phyloP scores from a whole-genome alignment of 805 yeast genomes.

The Blastobotrys peoriensis region DNA sequence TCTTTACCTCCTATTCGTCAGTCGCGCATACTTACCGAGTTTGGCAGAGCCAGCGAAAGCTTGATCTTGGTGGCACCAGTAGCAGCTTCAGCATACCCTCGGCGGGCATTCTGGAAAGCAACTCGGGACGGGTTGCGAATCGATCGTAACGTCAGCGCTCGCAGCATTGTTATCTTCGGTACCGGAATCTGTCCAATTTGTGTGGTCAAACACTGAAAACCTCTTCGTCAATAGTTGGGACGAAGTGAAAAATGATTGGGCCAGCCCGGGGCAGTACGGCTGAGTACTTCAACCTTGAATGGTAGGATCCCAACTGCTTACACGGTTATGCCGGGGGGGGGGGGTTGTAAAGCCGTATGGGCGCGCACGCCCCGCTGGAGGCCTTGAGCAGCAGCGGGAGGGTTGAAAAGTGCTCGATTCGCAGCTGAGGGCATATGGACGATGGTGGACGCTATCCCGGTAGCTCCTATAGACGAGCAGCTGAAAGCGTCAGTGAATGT shows the following conservation, averaged over 20 bases:
- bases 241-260: background rate
- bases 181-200: background rate
- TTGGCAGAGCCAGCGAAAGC: conserved; percentile 88
- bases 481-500: conserved; percentile 12
- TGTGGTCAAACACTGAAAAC: background rate
- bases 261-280: background rate
- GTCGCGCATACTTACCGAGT: conserved; percentile 47
- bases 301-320: no score
- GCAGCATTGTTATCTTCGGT: background rate
- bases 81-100: conserved; percentile 87
- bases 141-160: conserved; percentile 1
- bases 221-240: background rate
- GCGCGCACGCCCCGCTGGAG: no score
- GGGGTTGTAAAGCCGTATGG: no score
- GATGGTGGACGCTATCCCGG: background rate
- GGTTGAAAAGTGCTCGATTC: no score
- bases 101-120: conserved; percentile 25
- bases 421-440: no score
- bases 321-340: no score
- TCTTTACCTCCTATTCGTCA: no score
- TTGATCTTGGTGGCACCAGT: conserved; percentile 66
- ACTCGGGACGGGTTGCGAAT: conserved; percentile 14
- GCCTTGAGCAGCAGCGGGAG: no score
- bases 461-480: conserved; percentile 7
- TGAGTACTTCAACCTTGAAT: no score